phyloP scores from a whole-genome alignment of 2,329 filamentous ascomycete genomes.

The Beauveria rudraprayagi region DNA sequence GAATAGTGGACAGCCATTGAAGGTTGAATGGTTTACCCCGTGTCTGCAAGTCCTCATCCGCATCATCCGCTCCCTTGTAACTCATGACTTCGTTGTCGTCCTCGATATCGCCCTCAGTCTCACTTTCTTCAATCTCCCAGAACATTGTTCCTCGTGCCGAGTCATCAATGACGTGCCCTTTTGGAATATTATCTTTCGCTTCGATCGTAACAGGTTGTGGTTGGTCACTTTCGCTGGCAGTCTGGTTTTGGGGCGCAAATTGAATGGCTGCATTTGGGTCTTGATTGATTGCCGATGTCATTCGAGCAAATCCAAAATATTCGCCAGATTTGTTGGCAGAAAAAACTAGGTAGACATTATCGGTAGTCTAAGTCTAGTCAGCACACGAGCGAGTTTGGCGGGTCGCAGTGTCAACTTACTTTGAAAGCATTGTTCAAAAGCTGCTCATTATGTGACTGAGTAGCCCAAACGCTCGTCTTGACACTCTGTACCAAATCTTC shows the following conservation, averaged over 20 bases:
- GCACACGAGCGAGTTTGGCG: neutral
- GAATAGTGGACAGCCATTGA: slow-evolving; percentile 78
- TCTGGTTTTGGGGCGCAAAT: slow-evolving; percentile 58
- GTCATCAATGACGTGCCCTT: slow-evolving; percentile 84
- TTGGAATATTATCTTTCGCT: slow-evolving; percentile 68
- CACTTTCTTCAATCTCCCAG: slow-evolving; percentile 73
- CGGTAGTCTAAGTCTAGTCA: slow-evolving; percentile 48
- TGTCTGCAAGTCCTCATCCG: slow-evolving; percentile 49
- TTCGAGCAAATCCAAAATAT: slow-evolving; percentile 90
- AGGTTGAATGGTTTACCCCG: slow-evolving; percentile 91
- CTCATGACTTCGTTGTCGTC: slow-evolving; percentile 31
- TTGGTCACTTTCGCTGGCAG: slow-evolving; percentile 53
- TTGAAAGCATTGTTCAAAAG: slow-evolving; percentile 73
- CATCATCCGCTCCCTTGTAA: slow-evolving; percentile 32
- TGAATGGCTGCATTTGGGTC: slow-evolving; percentile 63
- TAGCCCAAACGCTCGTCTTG: slow-evolving; percentile 85
- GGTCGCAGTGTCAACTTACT: slow-evolving; percentile 35
- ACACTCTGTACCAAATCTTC: slow-evolving; percentile 87
- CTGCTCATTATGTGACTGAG: slow-evolving; percentile 89
- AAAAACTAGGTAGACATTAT: slow-evolving; percentile 86
- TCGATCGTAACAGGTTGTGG: slow-evolving; percentile 74
- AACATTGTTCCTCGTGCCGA: slow-evolving; percentile 92
- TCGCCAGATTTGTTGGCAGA: slow-evolving; percentile 97
- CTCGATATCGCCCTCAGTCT: slow-evolving; percentile 37
- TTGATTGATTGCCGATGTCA: slow-evolving; percentile 76